Evolutionary conservation across 495 filamentous ascomycete genomes (phyloP).

Genomic region (Letharia lupina): DNA sequence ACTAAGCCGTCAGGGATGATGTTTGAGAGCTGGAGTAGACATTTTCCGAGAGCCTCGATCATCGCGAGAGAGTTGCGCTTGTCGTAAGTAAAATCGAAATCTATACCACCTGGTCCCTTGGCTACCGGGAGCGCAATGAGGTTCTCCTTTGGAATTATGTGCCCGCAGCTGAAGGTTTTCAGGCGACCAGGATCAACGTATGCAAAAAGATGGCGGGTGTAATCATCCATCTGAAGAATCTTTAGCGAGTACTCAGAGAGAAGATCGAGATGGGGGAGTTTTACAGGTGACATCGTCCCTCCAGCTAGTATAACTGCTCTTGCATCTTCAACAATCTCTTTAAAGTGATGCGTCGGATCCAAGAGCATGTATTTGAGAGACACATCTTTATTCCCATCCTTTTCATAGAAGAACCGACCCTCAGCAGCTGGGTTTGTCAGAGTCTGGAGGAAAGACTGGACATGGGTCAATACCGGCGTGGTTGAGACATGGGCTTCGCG

Average conservation of each 20-base stretch:
- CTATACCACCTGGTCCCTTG: constrained; percentile 44
- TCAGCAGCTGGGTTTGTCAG: constrained; percentile 84
- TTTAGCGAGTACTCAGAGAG: constrained; percentile 8
- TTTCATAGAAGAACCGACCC: constrained; percentile 75
- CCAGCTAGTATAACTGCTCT: constrained; percentile 86
- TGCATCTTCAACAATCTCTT: constrained; percentile 76
- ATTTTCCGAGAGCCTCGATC: constrained; percentile 66
- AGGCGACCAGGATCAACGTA: constrained; percentile 57
- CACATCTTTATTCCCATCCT: constrained; percentile 44
- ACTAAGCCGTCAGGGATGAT: constrained; percentile 84
- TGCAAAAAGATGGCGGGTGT: constrained; percentile 74
- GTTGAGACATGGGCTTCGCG: constrained; percentile 28
- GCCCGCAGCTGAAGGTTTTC: constrained; percentile 80
- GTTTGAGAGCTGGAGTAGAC: constrained; percentile 59
- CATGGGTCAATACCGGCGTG: constrained; percentile 70
- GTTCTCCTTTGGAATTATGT: constrained; percentile 81
- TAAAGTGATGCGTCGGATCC: constrained; percentile 89
- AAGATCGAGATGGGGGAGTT: not conserved
- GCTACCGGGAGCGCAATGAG: constrained; percentile 62
- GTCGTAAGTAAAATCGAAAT: constrained; percentile 83
- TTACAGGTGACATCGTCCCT: constrained; percentile 90
- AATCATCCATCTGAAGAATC: constrained; percentile 66
- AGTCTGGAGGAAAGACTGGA: constrained; percentile 73
- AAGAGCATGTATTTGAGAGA: constrained; percentile 80
- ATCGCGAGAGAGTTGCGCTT: constrained; percentile 52